Conservation (phyloP, 176 grass and related monocot species). For the Alloteropsis semialata region DNA sequence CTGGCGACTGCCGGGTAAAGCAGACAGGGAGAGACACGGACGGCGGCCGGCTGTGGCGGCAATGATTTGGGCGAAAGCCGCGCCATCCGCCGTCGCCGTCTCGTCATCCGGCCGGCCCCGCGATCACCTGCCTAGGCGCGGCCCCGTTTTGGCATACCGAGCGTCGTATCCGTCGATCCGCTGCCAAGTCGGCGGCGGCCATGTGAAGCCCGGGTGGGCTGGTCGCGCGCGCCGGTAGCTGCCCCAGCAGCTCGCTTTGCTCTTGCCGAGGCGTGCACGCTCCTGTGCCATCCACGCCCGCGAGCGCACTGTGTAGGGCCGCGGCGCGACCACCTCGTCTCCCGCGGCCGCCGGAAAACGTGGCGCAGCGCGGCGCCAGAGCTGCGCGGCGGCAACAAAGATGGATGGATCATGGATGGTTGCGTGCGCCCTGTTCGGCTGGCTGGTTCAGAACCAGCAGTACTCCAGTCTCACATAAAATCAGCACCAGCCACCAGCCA, state of each 20-base stretch:
- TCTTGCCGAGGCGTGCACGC: neutral
- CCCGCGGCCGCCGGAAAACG: neutral
- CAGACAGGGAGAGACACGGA: neutral
- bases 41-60: neutral
- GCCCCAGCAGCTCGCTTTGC: neutral
- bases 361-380: constrained; percentile 34
- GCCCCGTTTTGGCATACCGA: neutral
- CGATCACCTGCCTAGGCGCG: neutral
- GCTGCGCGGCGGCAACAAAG: neutral
- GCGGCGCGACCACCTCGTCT: neutral
- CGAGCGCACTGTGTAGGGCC: constrained; percentile 13
- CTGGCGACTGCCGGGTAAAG: constrained; percentile 6
- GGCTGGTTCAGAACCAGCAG: no score
- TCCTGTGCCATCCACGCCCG: neutral
- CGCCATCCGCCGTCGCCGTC: neutral
- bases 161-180: neutral
- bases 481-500: no score
- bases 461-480: no score
- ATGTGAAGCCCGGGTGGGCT: constrained; percentile 21
- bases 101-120: neutral
- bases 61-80: constrained; percentile 8
- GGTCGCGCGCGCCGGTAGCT: neutral
- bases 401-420: no score
- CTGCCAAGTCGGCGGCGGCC: neutral
- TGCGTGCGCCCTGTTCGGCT: no score